phyloP scores from a whole-genome alignment of 768 basidiomycete genomes.

The Leccinum fibrillosum region DNA sequence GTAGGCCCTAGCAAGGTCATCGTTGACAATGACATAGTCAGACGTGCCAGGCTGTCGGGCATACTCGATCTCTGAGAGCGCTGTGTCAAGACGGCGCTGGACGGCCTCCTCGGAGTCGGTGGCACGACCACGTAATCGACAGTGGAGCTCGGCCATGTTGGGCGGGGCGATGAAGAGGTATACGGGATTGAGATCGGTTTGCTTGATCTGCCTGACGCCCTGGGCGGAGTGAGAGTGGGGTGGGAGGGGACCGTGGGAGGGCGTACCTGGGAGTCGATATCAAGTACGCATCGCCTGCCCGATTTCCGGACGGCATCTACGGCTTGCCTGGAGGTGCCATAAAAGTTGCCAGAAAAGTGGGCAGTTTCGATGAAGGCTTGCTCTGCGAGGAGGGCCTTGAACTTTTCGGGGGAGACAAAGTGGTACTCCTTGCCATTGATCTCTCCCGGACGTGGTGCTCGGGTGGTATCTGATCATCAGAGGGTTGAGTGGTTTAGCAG shows the following conservation, averaged over 20 bases:
- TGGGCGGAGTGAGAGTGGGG: constrained; percentile 28
- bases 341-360: constrained; percentile 88
- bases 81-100: constrained; percentile 71
- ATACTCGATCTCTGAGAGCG: constrained; percentile 77
- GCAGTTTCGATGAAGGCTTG: constrained; percentile 92
- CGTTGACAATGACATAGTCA: constrained; percentile 87
- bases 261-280: constrained; percentile 87
- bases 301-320: constrained; percentile 62
- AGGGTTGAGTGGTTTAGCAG: not conserved
- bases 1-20: constrained; percentile 83
- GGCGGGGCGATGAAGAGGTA: constrained; percentile 94
- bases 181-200: constrained; percentile 75
- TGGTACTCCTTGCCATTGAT: constrained; percentile 81
- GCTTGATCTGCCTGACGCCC: constrained; percentile 92
- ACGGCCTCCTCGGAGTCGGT: constrained; percentile 79
- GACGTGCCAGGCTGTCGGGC: constrained; percentile 73
- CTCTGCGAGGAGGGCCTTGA: constrained; percentile 63
- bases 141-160: constrained; percentile 61
- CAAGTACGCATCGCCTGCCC: constrained; percentile 85
- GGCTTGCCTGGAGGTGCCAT: constrained; percentile 86
- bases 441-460: constrained; percentile 79
- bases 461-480: constrained; percentile 73
- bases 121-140: constrained; percentile 73
- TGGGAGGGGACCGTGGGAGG: not conserved
- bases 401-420: constrained; percentile 71